These are phyloP conservation scores for Beauveria sp. DNA, from an alignment of 2,329 filamentous ascomycete species.

Conservation along the genomic window DNA sequence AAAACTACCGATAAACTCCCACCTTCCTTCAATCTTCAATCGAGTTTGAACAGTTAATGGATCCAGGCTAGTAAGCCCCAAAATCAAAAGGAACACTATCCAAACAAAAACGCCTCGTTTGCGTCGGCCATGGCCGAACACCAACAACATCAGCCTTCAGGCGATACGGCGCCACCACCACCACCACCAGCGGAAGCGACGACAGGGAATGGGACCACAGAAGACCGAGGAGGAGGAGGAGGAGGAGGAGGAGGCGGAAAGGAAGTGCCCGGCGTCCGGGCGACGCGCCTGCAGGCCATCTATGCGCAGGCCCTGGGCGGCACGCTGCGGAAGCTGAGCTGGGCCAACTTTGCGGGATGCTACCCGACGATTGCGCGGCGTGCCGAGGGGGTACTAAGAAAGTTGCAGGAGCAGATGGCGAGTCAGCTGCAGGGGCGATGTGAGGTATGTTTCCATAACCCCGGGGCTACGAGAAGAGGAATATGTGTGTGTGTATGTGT, in stretches of 20 bases:
- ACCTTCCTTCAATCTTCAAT: too few relatives aligned
- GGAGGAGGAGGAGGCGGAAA: not conserved
- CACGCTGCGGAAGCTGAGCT: conserved; percentile 48
- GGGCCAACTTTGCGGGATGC: conserved; percentile 51
- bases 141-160: not conserved
- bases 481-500: not conserved
- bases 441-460: conserved; percentile 27
- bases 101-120: too few relatives aligned
- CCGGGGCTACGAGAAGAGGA: not conserved
- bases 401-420: conserved; percentile 52
- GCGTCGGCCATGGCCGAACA: not conserved
- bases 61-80: too few relatives aligned
- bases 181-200: too few relatives aligned
- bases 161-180: not conserved
- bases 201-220: not conserved
- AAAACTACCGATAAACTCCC: too few relatives aligned
- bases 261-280: conserved; percentile 44
- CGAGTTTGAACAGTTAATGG: too few relatives aligned
- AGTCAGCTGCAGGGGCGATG: conserved; percentile 46
- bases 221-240: not conserved
- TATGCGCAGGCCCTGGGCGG: conserved; percentile 44
- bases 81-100: too few relatives aligned
- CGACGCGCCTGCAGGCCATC: conserved; percentile 44
- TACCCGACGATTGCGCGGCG: conserved; percentile 51
- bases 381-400: conserved; percentile 42